phyloP scores from a whole-genome alignment of 164 flowering plant species.

The Piper longum region DNA sequence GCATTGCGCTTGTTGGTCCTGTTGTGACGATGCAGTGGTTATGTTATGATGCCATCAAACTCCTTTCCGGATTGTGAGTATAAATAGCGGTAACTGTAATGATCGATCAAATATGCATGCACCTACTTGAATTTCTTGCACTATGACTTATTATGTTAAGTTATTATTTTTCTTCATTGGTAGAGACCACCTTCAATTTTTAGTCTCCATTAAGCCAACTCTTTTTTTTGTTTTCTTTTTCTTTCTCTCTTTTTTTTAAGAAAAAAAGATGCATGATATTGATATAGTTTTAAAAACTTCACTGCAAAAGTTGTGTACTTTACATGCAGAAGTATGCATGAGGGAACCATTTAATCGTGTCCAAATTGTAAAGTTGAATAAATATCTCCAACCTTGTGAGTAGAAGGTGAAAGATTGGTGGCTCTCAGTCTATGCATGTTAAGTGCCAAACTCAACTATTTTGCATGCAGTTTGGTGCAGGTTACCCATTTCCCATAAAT shows the following conservation, averaged over 20 bases:
- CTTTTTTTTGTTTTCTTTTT: no score
- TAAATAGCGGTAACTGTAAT: not conserved
- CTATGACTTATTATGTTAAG: no score
- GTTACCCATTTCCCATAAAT: not conserved
- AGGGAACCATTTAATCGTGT: not conserved
- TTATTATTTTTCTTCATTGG: no score
- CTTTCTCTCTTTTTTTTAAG: no score
- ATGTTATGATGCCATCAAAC: conserved; percentile 68
- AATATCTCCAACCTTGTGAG: not conserved
- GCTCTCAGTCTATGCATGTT: not conserved
- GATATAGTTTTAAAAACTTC: no score
- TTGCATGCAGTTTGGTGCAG: no score
- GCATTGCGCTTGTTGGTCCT: conserved; percentile 65
- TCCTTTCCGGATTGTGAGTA: conserved; percentile 70
- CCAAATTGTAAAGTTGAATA: no score
- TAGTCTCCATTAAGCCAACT: no score
- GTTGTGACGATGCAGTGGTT: conserved; percentile 81
- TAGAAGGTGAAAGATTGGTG: not conserved
- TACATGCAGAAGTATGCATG: not conserved
- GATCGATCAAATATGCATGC: not conserved
- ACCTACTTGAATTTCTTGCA: not conserved
- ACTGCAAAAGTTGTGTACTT: not conserved
- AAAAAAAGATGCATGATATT: no score
- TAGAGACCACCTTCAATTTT: no score
- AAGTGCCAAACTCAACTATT: not conserved